phyloP scores from a whole-genome alignment of 2,329 filamentous ascomycete species.

The Trichoderma harzianum region DNA sequence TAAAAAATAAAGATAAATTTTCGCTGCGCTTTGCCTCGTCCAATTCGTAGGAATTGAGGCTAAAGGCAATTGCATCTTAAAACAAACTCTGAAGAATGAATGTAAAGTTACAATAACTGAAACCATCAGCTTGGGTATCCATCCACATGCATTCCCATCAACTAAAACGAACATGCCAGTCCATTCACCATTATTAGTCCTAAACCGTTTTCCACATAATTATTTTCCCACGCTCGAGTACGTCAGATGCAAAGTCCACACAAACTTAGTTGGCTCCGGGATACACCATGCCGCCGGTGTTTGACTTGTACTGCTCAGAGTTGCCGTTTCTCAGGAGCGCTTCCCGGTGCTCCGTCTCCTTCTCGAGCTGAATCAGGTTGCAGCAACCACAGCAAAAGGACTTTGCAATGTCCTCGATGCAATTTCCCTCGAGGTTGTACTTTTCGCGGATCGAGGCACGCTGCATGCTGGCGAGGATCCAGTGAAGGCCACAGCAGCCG shows the following conservation, averaged over 20 bases:
- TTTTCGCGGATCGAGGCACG: slow-evolving; percentile 43
- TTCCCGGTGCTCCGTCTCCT: slow-evolving; percentile 42
- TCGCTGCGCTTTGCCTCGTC: background rate
- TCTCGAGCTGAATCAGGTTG: slow-evolving; percentile 45
- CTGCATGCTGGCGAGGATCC: slow-evolving; percentile 44
- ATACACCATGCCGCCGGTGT: slow-evolving; percentile 22
- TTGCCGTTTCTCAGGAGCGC: slow-evolving; percentile 19
- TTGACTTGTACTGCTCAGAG: slow-evolving; percentile 24
- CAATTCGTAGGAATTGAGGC: background rate
- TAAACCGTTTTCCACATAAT: background rate
- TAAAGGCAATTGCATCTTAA: background rate
- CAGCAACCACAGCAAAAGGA: slow-evolving; percentile 47
- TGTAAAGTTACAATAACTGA: background rate
- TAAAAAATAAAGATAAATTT: background rate
- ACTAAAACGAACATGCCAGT: background rate
- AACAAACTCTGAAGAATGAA: background rate
- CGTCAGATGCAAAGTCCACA: background rate
- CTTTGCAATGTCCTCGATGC: slow-evolving; percentile 39
- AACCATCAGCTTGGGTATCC: background rate
- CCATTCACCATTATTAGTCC: background rate
- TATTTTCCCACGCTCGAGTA: background rate
- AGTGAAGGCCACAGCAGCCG: slow-evolving; percentile 39
- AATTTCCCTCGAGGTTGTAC: slow-evolving; percentile 45
- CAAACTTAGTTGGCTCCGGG: background rate
- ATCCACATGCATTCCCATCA: background rate